Base-by-base conservation (phyloP, 2,329 filamentous ascomycete species). In the Penicillium hesseltinei region DNA sequence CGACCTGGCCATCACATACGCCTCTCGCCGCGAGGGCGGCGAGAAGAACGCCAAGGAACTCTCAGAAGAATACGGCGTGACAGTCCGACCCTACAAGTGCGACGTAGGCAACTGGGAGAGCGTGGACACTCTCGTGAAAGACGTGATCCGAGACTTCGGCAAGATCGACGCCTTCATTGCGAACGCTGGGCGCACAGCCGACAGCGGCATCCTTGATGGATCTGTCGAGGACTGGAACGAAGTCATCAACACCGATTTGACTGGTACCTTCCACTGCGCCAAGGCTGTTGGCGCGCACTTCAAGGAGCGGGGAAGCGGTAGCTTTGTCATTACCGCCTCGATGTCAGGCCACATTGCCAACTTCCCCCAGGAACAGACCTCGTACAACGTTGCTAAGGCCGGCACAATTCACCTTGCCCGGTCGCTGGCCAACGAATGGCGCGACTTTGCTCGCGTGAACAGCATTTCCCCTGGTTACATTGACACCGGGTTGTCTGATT, bases 241-340 rank as follows among this genome's bases (percentile, higher is more conserved):
- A 74, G 90, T 96, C 80, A 82, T 96, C 74, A 84, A 89, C 67
- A 88, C 93, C 69, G 95, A 97, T 75, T 82, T 96, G 66, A 94
- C 87, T n/a, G 92, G 92, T 13, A 86, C 83, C 29, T 90, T 91
- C 77, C 85, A 92, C 83, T 95, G 91, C 62, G 91, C 91, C 27
- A 90, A 93, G 79, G 91, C 91, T 21, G 90, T 91, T n/a, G 92
- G 92, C 35, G 83, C 87, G 54, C 88, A 94, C 76, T 88, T 88
- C 82, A 85, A 85, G 75, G 77, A 87, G 76, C 81, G 83, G 60
- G 83, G 84, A 66, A 85, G 78, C 11, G 86, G 86, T 49, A 84
- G 81, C 60, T 82, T 88, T 71, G 79, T 89, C 74, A 85, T 88
- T 72, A 89, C 86, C 39, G 80, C 85, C n/a, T 84, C 81, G 66